Conservation (phyloP, 805 yeast species). For the Myxozyma melibiosi region DNA sequence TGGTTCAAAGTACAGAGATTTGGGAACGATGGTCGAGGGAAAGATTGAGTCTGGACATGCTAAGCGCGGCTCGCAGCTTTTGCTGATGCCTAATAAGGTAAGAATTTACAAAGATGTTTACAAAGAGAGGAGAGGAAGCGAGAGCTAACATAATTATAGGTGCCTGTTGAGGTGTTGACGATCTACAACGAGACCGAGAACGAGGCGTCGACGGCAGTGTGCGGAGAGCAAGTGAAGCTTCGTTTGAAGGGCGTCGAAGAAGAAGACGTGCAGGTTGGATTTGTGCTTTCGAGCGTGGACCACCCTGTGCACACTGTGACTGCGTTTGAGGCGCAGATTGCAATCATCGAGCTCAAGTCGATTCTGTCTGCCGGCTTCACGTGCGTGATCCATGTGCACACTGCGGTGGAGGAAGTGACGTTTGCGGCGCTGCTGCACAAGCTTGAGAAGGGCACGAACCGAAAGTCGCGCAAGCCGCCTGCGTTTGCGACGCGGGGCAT, state of each 20-base stretch:
- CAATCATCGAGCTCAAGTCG: conserved; percentile 93
- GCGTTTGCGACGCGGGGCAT: conserved; percentile 98
- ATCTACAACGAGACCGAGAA: conserved; percentile 94
- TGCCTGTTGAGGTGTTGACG: conserved; percentile 77
- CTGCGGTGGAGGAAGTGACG: conserved; percentile 94
- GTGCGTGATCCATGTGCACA: conserved; percentile 98
- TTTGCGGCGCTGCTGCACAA: conserved; percentile 84
- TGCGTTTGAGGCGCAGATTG: conserved; percentile 91
- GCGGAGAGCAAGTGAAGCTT: conserved; percentile 97
- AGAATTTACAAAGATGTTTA: neutral
- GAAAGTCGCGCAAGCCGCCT: conserved; percentile 94
- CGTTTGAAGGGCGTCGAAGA: conserved; percentile 95
- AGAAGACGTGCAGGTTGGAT: conserved; percentile 90
- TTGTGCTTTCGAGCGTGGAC: conserved; percentile 81
- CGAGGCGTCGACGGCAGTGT: conserved; percentile 84
- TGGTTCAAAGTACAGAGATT: conserved; percentile 90
- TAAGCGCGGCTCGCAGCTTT: conserved; percentile 70
- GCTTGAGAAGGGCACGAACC: conserved; percentile 94
- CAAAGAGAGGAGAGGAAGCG: neutral
- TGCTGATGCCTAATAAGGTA: conserved; percentile 90
- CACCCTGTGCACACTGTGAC: conserved; percentile 91
- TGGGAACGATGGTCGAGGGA: conserved; percentile 98
- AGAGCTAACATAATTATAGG: conserved; percentile 19
- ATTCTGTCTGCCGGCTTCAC: conserved; percentile 94
- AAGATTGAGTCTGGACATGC: conserved; percentile 95